Evolutionary conservation across 2,329 filamentous ascomycete species (phyloP).

Genomic region (Aspergillus sp.): DNA sequence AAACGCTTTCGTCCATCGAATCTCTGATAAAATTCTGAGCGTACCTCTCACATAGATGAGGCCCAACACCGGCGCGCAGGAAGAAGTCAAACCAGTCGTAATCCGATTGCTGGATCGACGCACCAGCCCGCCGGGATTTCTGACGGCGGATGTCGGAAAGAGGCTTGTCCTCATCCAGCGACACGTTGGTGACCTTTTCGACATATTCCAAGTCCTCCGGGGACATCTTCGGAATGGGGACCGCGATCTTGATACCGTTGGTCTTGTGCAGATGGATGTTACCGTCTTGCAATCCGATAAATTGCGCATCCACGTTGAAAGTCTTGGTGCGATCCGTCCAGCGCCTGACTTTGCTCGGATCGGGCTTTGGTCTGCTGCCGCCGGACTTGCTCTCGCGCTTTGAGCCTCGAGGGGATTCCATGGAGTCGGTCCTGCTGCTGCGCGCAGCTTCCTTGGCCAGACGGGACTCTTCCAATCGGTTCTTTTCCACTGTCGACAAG

Average conservation of each 20-base stretch:
- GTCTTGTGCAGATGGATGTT: conserved; percentile 97
- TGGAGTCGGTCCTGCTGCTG: conserved; percentile 48
- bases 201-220: conserved; percentile 92
- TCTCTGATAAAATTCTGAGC: conserved; percentile 81
- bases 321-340: conserved; percentile 95
- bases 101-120: conserved; percentile 42
- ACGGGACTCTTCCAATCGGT: conserved; percentile 69
- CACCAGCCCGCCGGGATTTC: conserved; percentile 34
- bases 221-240: conserved; percentile 92
- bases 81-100: conserved; percentile 99
- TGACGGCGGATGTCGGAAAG: conserved; percentile 67
- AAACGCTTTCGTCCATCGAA: conserved; percentile 88
- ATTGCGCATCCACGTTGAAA: conserved; percentile 96
- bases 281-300: conserved; percentile 84
- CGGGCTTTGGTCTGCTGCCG: conserved; percentile 65
- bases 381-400: conserved; percentile 60
- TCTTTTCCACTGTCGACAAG: conserved; percentile 67
- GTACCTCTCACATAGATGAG: conserved; percentile 90
- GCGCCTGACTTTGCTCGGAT: conserved; percentile 70
- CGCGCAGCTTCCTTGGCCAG: conserved; percentile 72
- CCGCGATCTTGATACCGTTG: conserved; percentile 97
- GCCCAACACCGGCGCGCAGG: conserved; percentile 80
- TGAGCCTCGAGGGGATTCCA: conserved; percentile 49
- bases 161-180: conserved; percentile 85
- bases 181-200: conserved; percentile 76